These are phyloP conservation scores for Cucurbitaria berberidis DNA, from an alignment of 2,329 filamentous ascomycete genomes.

Conservation along the genomic window DNA sequence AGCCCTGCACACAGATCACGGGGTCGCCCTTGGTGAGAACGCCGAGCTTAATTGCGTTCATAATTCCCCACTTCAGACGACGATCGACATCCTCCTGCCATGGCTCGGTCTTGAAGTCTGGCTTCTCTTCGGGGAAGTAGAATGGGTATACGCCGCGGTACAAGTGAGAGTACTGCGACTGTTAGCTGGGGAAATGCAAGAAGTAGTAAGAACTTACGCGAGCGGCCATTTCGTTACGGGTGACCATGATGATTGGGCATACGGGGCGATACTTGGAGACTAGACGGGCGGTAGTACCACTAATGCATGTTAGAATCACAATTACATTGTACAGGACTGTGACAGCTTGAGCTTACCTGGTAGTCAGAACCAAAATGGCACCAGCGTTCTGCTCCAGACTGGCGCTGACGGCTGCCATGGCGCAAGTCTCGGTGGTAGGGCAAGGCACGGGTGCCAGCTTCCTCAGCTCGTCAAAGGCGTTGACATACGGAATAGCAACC, in stretches of 20 bases:
- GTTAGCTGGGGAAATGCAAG: conserved; percentile 18
- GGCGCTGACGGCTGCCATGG: conserved; percentile 95
- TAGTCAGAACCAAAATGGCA: conserved; percentile 94
- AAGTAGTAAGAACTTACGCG: conserved; percentile 58
- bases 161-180: conserved; percentile 76
- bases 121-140: conserved; percentile 90
- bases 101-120: conserved; percentile 88
- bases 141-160: conserved; percentile 99
- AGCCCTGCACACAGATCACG: conserved; percentile 85
- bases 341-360: conserved; percentile 62
- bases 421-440: conserved; percentile 88
- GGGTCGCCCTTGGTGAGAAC: conserved; percentile 75
- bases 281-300: conserved; percentile 90
- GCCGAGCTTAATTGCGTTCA: conserved; percentile 81
- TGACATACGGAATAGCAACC: conserved; percentile 96
- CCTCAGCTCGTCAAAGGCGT: conserved; percentile 94
- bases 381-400: conserved; percentile 96
- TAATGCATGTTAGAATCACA: conserved; percentile 43
- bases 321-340: conserved; percentile 1
- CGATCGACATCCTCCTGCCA: conserved; percentile 99
- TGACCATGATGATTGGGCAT: conserved; percentile 99
- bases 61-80: conserved; percentile 96
- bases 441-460: conserved; percentile 82
- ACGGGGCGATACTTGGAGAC: conserved; percentile 98
- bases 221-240: conserved; percentile 80